phyloP scores from a whole-genome alignment of 2,329 filamentous ascomycete species.

The Magnaporthales sp. region DNA sequence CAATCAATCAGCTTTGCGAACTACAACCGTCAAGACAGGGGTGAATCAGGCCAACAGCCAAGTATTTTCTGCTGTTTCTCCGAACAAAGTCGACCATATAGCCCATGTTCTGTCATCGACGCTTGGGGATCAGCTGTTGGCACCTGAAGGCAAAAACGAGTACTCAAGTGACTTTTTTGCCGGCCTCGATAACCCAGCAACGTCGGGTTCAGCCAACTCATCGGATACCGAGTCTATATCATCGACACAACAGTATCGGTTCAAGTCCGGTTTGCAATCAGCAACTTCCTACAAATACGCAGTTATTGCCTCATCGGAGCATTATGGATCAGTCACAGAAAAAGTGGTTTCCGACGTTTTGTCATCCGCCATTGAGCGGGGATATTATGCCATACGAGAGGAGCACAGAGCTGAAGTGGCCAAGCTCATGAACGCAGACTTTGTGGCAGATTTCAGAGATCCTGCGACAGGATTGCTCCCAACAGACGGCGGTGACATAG shows the following conservation, averaged over 20 bases:
- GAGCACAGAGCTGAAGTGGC: constrained; percentile 7
- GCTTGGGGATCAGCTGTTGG: background rate
- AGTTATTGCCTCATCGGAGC: constrained; percentile 8
- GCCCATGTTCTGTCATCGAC: constrained; percentile 1
- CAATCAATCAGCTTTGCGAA: constrained; percentile 7
- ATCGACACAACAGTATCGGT: background rate
- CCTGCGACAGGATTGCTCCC: constrained; percentile 8
- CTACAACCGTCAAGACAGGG: background rate
- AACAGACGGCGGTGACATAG: constrained; percentile 2
- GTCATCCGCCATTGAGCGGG: constrained; percentile 2
- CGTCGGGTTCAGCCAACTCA: background rate
- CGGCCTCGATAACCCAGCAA: too few relatives aligned
- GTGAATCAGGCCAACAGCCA: too few relatives aligned
- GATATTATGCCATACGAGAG: constrained; percentile 1
- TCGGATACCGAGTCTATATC: background rate
- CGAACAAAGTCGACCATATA: background rate
- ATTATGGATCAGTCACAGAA: constrained; percentile 7
- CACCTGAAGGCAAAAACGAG: background rate
- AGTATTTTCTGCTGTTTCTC: background rate
- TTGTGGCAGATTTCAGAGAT: constrained; percentile 10
- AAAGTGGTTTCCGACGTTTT: constrained; percentile 1
- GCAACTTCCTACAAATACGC: constrained; percentile 9
- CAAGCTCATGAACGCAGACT: constrained; percentile 7
- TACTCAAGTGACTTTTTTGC: too few relatives aligned
- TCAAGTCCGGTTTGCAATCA: constrained; percentile 4